These are phyloP conservation scores for Globisporangium polare DNA, from an alignment of 352 stramenopile genomes.

Conservation along the genomic window DNA sequence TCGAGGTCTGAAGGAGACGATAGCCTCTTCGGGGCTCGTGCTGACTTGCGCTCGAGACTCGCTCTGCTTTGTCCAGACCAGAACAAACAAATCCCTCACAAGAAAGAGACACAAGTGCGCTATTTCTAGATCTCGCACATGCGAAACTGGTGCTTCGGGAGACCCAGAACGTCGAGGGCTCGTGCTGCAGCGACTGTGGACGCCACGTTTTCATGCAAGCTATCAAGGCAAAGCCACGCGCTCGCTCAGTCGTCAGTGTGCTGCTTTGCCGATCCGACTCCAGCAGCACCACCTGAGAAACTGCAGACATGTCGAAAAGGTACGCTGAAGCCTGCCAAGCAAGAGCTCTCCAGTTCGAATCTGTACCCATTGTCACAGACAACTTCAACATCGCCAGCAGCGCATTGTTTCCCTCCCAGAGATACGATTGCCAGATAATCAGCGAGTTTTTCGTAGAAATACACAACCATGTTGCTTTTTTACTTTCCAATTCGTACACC, in stretches of 20 bases:
- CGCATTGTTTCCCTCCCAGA: too few relatives aligned
- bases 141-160: conserved; percentile 2
- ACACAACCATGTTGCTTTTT: not conserved
- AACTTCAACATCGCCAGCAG: not conserved
- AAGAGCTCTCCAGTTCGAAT: too few relatives aligned
- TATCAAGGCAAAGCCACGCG: too few relatives aligned
- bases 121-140: conserved; percentile 6
- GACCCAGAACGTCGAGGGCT: not conserved
- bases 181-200: too few relatives aligned
- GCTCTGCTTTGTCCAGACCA: not conserved
- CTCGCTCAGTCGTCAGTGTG: too few relatives aligned
- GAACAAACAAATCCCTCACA: not conserved
- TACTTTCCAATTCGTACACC: not conserved
- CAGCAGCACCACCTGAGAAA: too few relatives aligned
- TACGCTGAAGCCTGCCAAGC: too few relatives aligned
- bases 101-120: not conserved
- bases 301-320: too few relatives aligned
- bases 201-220: too few relatives aligned
- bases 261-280: too few relatives aligned
- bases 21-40: not conserved
- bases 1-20: not conserved
- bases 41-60: not conserved
- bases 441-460: not conserved
- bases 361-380: not conserved
- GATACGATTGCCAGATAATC: too few relatives aligned